Evolutionary conservation across 129 eudicot species (phyloP).

Genomic region (Logfia minima): DNA sequence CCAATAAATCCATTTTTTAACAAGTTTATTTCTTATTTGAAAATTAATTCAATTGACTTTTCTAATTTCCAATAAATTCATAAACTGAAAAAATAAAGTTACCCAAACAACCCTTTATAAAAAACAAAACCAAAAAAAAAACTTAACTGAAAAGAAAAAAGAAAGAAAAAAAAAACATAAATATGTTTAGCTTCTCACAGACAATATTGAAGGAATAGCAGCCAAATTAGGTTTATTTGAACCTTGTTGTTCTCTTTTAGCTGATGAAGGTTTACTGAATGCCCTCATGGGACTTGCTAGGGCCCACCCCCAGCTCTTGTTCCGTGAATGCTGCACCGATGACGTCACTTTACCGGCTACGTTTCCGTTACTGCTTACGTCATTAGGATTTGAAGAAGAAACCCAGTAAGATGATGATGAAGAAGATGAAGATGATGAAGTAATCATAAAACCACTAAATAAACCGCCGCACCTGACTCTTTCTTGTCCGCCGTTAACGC

Average conservation of each 20-base stretch:
- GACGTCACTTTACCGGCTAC: conserved; percentile 32
- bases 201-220: conserved; percentile 78
- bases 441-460: conserved; percentile 77
- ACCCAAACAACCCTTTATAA: conserved; percentile 12
- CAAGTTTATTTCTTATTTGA: neutral
- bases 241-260: conserved; percentile 37
- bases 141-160: neutral
- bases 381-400: conserved; percentile 47
- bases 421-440: conserved; percentile 77
- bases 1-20: neutral
- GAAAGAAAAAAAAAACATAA: neutral
- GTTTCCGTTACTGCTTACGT: conserved; percentile 19
- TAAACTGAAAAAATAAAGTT: neutral
- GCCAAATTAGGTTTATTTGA: conserved; percentile 62
- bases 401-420: conserved; percentile 66
- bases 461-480: conserved; percentile 78
- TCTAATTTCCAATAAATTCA: neutral
- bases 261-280: conserved; percentile 44
- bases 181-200: conserved; percentile 56
- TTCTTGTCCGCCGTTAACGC: conserved; percentile 37
- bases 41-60: neutral
- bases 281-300: conserved; percentile 92
- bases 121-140: conserved; percentile 4
- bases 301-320: conserved; percentile 88
- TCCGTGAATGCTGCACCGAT: conserved; percentile 47